A percentile compares a stretch with the other conserved stretches of the same genome.
Conservation (phyloP, 208 protist species). For the Leishmania martiniquensis region DNA sequence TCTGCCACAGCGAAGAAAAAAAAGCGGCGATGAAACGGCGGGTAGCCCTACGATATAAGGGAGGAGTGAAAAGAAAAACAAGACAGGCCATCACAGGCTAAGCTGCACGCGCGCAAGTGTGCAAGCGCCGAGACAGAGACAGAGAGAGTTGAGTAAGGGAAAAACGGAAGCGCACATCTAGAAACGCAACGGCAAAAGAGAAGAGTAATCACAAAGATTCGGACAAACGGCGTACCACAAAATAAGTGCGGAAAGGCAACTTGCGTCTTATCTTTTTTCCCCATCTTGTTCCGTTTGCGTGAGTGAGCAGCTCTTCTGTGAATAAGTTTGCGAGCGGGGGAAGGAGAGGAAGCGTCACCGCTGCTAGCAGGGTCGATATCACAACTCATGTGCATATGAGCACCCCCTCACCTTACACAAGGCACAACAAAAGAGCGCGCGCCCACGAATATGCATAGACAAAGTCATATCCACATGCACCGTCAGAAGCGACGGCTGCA, state of each 20-base stretch:
- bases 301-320: background rate
- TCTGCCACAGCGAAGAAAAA: background rate
- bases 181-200: slow-evolving; percentile 4
- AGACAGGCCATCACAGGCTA: background rate
- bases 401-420: background rate
- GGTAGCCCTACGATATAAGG: background rate
- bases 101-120: background rate
- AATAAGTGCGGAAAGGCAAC: background rate
- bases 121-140: background rate
- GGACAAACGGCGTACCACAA: background rate
- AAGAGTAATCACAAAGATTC: slow-evolving; percentile 3
- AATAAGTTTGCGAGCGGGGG: background rate
- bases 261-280: background rate
- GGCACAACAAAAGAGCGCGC: too few species aligned
- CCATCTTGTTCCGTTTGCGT: background rate
- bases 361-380: background rate
- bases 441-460: background rate
- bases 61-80: background rate
- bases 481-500: background rate
- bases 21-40: background rate
- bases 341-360: background rate
- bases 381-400: background rate
- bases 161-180: background rate
- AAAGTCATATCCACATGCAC: background rate
- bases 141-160: background rate